Conservation (phyloP, 1,284 basidiomycete species). For the Sporisorium exsertum region DNA sequence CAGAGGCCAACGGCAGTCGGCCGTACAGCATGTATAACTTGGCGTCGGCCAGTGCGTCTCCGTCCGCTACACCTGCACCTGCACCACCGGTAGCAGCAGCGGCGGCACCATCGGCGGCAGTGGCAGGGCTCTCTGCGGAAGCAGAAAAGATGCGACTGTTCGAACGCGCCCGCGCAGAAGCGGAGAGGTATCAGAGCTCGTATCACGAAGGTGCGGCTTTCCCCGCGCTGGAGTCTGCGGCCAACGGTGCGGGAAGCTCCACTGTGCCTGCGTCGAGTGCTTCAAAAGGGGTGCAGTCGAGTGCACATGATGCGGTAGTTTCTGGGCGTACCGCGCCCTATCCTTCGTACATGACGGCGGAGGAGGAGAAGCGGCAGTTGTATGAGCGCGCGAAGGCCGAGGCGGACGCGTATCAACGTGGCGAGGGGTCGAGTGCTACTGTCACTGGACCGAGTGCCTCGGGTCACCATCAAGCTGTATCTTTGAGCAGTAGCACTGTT, state of each 20-base stretch:
- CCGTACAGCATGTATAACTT: constrained; percentile 42
- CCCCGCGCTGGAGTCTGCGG: constrained; percentile 14
- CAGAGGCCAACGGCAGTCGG: constrained; percentile 20
- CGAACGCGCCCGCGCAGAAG: constrained; percentile 58
- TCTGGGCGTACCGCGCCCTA: constrained; percentile 43
- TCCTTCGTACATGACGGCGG: constrained; percentile 53
- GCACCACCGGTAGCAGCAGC: not conserved
- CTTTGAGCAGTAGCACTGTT: constrained; percentile 16
- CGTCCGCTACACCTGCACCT: not conserved
- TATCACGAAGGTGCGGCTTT: constrained; percentile 44
- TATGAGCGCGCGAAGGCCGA: constrained; percentile 59
- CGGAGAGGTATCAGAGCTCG: constrained; percentile 54
- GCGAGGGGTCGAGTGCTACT: constrained; percentile 13
- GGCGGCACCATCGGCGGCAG: constrained; percentile 2
- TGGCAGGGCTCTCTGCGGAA: constrained; percentile 32
- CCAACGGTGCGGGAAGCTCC: not conserved
- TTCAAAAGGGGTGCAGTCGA: constrained; percentile 2
- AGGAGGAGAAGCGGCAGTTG: constrained; percentile 58
- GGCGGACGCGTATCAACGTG: constrained; percentile 43
- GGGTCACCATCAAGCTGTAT: constrained; percentile 17
- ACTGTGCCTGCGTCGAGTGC: not conserved
- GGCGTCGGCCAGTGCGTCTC: constrained; percentile 14
- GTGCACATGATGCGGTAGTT: constrained; percentile 16
- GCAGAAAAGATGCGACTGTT: constrained; percentile 60
- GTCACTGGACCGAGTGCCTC: constrained; percentile 1